Evolutionary conservation across 257 asterid genomes (phyloP), one percentile per base, ranked within the genome.

Genomic region (Nicotiana attenuata): DNA sequence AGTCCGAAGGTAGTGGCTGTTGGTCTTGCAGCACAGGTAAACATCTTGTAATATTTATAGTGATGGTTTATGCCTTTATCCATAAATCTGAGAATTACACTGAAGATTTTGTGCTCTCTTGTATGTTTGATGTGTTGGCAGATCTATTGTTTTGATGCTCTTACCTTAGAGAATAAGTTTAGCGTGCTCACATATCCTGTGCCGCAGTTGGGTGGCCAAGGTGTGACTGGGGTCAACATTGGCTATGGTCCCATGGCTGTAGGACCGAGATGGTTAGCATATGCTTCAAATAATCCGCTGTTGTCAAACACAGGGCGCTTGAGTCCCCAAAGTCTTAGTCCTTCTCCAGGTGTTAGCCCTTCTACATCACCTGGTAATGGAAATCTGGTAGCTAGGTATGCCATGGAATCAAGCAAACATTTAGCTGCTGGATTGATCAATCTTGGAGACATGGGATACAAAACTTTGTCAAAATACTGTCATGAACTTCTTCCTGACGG

Each of bases 291-390:
- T 65, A 87, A 87, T 77, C 88, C 89, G 9, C 52, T 89, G 79
- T 47, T 82, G 61, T 85, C 90, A 47, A 89, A 87, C 57, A 81
- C 86, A 5, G 90, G 91, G 13, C 87, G 90, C 65, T 84, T 89
- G 73, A 89, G 91, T 87, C 91, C 91, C 78, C 91, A 85, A 71
- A 89, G 89, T 82, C 85, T 87, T 50, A 89, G 89, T 79, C 90
- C 91, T 57, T 89, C 91, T 80, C 91, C 90, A 6, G 91, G 91
- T 65, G 89, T 89, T 77, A 89, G 91, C 87, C 91, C 91, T 80
- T 89, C 91, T 81, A 87, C 91, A 57, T 89, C 91, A 75, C 91
- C 91, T 76, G 82, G 91, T 60, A 89, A 67, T 80, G 91, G 90
- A 68, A 87, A 85, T 65, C 76, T 87, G 59, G 91, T 89, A 55